Percentiles rank a stretch among this genome's conserved stretches.
Conservation (phyloP, 768 basidiomycete genomes). For the Chalciporus pseudorubinellus region DNA sequence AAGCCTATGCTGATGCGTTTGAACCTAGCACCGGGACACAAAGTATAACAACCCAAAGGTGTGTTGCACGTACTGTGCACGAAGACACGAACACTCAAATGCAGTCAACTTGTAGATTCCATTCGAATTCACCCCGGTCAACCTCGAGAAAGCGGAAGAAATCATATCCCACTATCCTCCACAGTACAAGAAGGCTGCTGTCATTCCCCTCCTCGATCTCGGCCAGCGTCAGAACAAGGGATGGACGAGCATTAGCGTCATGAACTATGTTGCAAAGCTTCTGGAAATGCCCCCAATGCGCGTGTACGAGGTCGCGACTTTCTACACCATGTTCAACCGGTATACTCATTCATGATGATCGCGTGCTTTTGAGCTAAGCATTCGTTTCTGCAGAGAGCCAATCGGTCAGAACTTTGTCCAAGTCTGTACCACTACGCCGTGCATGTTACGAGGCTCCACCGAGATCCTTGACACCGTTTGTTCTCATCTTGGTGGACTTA, state of each 20-base stretch:
- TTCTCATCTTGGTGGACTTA: slow-evolving; percentile 76
- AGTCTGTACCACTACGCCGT: slow-evolving; percentile 98
- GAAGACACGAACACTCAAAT: neutral
- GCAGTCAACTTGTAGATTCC: slow-evolving; percentile 57
- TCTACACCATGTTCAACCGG: slow-evolving; percentile 99
- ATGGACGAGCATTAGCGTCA: slow-evolving; percentile 97
- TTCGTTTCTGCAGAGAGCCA: slow-evolving; percentile 62
- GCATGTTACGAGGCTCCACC: slow-evolving; percentile 91
- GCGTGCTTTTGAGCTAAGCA: neutral
- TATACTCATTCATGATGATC: slow-evolving; percentile 33
- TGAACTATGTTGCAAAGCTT: slow-evolving; percentile 96
- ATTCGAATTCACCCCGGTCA: slow-evolving; percentile 81
- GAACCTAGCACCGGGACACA: slow-evolving; percentile 85
- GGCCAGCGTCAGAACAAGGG: slow-evolving; percentile 97
- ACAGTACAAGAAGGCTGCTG: slow-evolving; percentile 98
- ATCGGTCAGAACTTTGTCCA: slow-evolving; percentile 94
- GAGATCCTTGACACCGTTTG: slow-evolving; percentile 86
- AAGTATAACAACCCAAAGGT: slow-evolving; percentile 92
- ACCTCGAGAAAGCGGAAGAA: slow-evolving; percentile 80
- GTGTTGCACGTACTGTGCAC: slow-evolving; percentile 9
- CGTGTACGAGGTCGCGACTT: slow-evolving; percentile 98
- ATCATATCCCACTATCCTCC: slow-evolving; percentile 93
- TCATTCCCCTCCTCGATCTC: slow-evolving; percentile 94
- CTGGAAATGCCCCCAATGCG: slow-evolving; percentile 97
- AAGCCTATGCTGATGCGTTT: slow-evolving; percentile 13